A percentile compares a stretch with the other conserved stretches of the same genome.
Evolutionary conservation across 371 early-diverging fungal species (phyloP).

Genomic region (Lichtheimia hyalospora): DNA sequence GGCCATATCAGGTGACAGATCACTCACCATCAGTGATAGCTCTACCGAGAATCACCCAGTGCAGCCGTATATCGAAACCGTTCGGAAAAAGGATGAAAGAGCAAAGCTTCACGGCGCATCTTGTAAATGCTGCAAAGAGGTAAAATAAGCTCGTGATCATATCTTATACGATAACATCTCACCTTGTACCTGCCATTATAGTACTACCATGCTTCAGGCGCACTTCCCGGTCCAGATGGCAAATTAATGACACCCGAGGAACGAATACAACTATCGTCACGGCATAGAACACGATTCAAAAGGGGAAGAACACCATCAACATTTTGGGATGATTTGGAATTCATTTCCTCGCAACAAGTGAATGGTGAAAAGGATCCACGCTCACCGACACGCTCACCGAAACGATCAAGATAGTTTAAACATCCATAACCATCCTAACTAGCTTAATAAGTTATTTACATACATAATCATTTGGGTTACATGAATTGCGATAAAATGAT

Average conservation of each 20-base stretch:
- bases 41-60: no score
- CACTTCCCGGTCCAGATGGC: slow-evolving; percentile 1
- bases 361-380: no score
- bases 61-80: not conserved
- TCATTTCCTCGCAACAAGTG: slow-evolving; percentile 3
- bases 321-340: slow-evolving; percentile 10
- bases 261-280: slow-evolving; percentile 8
- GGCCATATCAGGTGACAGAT: no score
- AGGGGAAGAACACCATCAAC: slow-evolving; percentile 10
- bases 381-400: no score
- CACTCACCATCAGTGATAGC: no score
- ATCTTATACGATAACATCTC: no score
- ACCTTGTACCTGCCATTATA: not conserved
- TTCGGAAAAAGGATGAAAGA: slow-evolving; percentile 2
- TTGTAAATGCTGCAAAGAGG: not conserved
- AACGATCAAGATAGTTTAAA: no score
- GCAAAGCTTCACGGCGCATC: not conserved
- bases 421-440: no score
- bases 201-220: slow-evolving; percentile 2
- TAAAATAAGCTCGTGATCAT: not conserved
- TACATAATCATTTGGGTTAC: no score
- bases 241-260: slow-evolving; percentile 4
- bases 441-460: no score
- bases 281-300: slow-evolving; percentile 5
- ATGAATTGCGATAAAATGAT: no score